phyloP scores from a whole-genome alignment of 148 eudicot genomes.

The Beta vulgaris region DNA sequence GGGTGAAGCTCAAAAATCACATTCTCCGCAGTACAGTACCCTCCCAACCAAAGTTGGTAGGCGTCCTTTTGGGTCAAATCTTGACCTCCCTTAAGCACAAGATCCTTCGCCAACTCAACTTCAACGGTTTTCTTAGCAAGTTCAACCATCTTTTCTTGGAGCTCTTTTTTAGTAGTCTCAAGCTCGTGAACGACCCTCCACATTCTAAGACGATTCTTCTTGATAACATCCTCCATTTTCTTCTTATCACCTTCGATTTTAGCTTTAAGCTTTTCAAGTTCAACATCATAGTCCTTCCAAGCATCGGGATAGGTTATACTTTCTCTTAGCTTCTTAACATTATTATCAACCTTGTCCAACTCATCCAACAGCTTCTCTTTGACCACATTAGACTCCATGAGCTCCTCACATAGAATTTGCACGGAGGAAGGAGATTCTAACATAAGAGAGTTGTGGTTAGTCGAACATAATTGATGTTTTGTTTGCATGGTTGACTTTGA shows the following conservation, averaged over 20 bases:
- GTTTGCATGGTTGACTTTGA: neutral
- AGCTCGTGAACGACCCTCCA: constrained; percentile 2
- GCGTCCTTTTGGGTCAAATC: constrained; percentile 3
- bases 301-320: neutral
- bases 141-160: neutral
- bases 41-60: neutral
- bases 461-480: neutral
- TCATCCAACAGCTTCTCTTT: neutral
- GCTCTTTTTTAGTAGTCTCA: constrained; percentile 2
- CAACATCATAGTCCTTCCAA: neutral
- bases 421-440: neutral
- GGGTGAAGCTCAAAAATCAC: neutral
- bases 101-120: constrained; percentile 2
- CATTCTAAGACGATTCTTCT: neutral
- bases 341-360: neutral
- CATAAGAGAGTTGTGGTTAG: neutral
- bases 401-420: neutral
- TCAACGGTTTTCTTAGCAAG: neutral
- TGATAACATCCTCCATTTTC: neutral
- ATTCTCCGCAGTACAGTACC: neutral
- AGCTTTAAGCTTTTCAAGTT: neutral
- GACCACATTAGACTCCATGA: neutral
- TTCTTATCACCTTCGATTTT: neutral
- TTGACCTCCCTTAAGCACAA: neutral
- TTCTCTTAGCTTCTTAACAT: neutral